Percentiles rank a stretch among this genome's conserved stretches.
phyloP scores from a whole-genome alignment of 495 filamentous ascomycete genomes.

The Daldinia childiae region DNA sequence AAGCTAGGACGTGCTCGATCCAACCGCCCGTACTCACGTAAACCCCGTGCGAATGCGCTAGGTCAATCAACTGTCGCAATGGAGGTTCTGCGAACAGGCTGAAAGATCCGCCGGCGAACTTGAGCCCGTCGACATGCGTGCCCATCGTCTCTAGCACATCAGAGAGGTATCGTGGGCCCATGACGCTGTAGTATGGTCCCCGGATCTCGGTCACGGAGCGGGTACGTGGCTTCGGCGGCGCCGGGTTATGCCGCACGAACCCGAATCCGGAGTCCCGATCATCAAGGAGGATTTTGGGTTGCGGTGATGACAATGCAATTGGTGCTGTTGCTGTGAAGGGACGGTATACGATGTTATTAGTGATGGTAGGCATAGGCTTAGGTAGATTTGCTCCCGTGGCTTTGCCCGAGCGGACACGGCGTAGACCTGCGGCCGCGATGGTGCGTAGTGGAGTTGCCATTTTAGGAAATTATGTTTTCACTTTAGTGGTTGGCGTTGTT shows the following conservation, averaged over 20 bases:
- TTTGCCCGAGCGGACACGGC: conserved; percentile 12
- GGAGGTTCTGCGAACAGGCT: conserved; percentile 60
- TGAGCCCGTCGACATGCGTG: conserved; percentile 64
- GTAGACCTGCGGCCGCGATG: conserved; percentile 16
- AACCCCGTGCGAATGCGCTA: conserved; percentile 62
- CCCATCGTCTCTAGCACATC: conserved; percentile 67
- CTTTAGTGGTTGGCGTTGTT: not conserved
- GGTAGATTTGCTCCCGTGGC: not conserved
- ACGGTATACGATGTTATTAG: not conserved
- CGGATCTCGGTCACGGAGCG: conserved; percentile 66
- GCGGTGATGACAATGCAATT: not conserved
- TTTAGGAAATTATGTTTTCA: conserved; percentile 15
- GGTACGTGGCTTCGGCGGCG: conserved; percentile 59
- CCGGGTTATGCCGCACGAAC: conserved; percentile 63
- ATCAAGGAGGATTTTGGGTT: conserved; percentile 54
- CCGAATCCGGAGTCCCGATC: conserved; percentile 63
- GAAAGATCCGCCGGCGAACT: conserved; percentile 68
- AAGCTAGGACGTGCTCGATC: conserved; percentile 65
- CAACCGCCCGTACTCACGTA: conserved; percentile 68
- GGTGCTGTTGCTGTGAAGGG: conserved; percentile 18
- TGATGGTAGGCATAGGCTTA: not conserved
- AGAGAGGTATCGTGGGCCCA: conserved; percentile 63
- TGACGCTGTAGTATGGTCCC: conserved; percentile 65
- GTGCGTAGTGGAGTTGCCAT: conserved; percentile 35
- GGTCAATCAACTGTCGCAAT: conserved; percentile 61